Percentiles rank a stretch among this genome's conserved stretches.
phyloP scores from a whole-genome alignment of 257 asterid species.

The Jaltomata sinuosa region DNA sequence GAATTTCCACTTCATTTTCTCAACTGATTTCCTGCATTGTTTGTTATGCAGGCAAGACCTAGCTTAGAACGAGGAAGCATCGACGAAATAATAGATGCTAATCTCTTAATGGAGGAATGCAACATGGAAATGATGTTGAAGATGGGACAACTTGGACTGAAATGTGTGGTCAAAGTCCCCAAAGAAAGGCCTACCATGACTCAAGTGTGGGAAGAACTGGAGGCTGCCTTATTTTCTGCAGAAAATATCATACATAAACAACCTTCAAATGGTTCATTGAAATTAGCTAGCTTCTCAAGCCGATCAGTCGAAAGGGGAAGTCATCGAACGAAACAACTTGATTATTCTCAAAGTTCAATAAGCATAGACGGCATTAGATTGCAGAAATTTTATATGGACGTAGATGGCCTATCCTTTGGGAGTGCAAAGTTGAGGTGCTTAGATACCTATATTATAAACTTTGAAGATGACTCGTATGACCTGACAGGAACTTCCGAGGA shows the following conservation, averaged over 20 bases:
- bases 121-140: slow-evolving; percentile 52
- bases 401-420: slow-evolving; percentile 21
- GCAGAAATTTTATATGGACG: slow-evolving; percentile 48
- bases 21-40: neutral
- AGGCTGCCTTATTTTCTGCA: slow-evolving; percentile 21
- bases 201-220: slow-evolving; percentile 58
- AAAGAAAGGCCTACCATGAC: slow-evolving; percentile 68
- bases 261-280: neutral
- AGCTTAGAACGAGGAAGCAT: slow-evolving; percentile 50
- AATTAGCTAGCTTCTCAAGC: neutral
- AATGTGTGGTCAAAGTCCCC: slow-evolving; percentile 52
- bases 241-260: slow-evolving; percentile 1
- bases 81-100: slow-evolving; percentile 47
- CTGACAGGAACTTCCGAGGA: slow-evolving; percentile 7
- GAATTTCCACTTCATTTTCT: neutral
- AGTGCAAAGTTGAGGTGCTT: slow-evolving; percentile 62
- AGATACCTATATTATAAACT: slow-evolving; percentile 12
- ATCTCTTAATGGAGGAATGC: slow-evolving; percentile 47
- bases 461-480: slow-evolving; percentile 5
- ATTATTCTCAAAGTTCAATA: slow-evolving; percentile 30
- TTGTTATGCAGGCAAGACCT: slow-evolving; percentile 47
- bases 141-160: slow-evolving; percentile 58
- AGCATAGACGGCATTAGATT: slow-evolving; percentile 51
- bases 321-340: neutral
- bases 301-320: neutral